Base-by-base conservation (phyloP, 331 rosid genomes). In the Acacia pycnantha region DNA sequence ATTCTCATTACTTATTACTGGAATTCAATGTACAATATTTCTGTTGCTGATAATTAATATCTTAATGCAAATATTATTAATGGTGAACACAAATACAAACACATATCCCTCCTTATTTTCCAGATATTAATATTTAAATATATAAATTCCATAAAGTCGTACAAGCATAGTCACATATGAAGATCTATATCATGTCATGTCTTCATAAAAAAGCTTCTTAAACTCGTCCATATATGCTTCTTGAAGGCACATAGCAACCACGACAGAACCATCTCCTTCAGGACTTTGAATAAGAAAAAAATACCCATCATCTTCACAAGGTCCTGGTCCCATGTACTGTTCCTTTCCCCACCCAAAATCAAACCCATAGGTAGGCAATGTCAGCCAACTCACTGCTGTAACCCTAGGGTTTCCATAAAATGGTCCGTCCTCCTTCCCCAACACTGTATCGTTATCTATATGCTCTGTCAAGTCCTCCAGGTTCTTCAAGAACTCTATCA, bases 311-410 rank as follows among this genome's bases (percentile, higher is more conserved):
- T 62, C 40, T 6, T 77, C 87, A 54, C 84, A 85, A 0, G 88
- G 27, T 9, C 89, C 88, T 0, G 97, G 93, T 1, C 93, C 92
- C 80, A 86, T 88, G 61, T 87, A 88, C 21, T 81, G 40, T 31
- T 91, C 94, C 66, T 79, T 89, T 3, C 97, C 94, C 94, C 93
- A 90, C 3, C 95, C 97, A 69, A 90, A 92, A 70, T 92, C 93
- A 33, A 90, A 72, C 14, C 87, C 94, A 64, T 89, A 84, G 0
- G 88, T 22, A 0, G 91, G 90, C 58, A 92, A 50, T 0, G 91
- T 85, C 37, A 90, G 80, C 97, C 93, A 92, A 74, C 91, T 85
- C 44, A 82, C 88, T 2, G 87, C 85, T 0, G 79, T 87, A 0
- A 90, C n/a, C 70, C 89, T 88, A 0, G 92, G 93, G 84, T 91